phyloP scores from a whole-genome alignment of 148 eudicot genomes.

The Rhododendron vialii region DNA sequence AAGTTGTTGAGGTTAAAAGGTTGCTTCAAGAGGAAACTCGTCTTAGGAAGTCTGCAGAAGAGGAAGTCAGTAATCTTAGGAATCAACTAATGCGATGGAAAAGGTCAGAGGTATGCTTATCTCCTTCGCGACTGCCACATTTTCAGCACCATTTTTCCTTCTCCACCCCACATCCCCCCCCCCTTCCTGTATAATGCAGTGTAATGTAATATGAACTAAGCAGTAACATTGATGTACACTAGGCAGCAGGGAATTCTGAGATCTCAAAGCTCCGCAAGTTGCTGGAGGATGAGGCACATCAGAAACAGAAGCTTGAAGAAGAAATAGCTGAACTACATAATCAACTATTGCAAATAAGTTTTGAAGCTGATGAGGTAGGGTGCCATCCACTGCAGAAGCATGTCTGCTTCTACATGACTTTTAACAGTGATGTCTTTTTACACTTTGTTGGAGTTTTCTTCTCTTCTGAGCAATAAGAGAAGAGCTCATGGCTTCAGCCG shows the following conservation, averaged over 20 bases:
- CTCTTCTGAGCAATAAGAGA: background rate
- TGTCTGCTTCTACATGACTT: background rate
- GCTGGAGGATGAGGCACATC: conserved; percentile 65
- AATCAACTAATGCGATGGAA: conserved; percentile 53
- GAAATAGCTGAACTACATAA: conserved; percentile 69
- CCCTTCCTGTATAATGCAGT: background rate
- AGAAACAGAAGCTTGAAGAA: conserved; percentile 68
- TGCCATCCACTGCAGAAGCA: background rate
- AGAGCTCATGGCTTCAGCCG: background rate
- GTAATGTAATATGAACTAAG: background rate
- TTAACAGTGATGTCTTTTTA: background rate
- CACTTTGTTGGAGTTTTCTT: background rate
- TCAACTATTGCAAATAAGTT: conserved; percentile 75
- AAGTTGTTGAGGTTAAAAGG: conserved; percentile 48
- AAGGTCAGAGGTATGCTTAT: conserved; percentile 57
- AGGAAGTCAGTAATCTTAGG: conserved; percentile 53
- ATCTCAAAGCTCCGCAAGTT: conserved; percentile 54
- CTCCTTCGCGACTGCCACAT: background rate
- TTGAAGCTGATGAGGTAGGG: conserved; percentile 84
- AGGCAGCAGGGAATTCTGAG: conserved; percentile 65
- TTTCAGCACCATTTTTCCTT: conserved; percentile 3
- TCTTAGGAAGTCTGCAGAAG: conserved; percentile 60
- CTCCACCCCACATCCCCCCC: too few relatives aligned
- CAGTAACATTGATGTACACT: conserved; percentile 10
- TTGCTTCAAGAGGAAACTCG: conserved; percentile 63